Evolutionary conservation across 225 moss, liverwort and hornwort species (phyloP), one percentile per base, ranked within the genome.

Genomic region (Bryum argenteum): DNA sequence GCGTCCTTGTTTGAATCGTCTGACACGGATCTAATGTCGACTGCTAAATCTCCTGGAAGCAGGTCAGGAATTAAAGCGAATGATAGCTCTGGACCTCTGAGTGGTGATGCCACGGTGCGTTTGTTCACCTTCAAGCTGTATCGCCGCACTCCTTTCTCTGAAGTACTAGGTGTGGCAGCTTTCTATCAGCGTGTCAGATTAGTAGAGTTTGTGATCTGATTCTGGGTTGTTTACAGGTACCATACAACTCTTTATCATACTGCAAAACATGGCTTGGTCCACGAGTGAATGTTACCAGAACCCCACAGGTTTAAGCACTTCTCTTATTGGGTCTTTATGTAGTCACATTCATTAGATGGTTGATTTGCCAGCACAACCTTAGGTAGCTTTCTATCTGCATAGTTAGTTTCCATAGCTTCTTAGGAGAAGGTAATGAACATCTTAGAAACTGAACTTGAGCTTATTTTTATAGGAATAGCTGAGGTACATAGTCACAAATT

Each of bases 211-310:
- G 62, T 75, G 43, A 61, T 39, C 66, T 63, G 52, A 53, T 71
- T 73, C 41, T 82, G 63, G 44, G 54, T 69, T 71, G 69, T 62
- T 67, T 37, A 68, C 87, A 96, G 91, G 98, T 98, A 51, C 89
- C 98, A 18, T 98, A 94, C 64, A 86, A 98, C 78, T 98, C 94
- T 40, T 79, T 98, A 43, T 89, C 98, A 13, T 91, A 75, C 69
- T 98, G 98, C 83, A 94, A 98, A 76, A 92, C 88, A 65, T 98
- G 98, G 98, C 89, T 98, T 17, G 98, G 98, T 69, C 65, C 92
- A 43, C 83, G 68, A 74, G 94, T 98, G 40, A 98, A 98, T 57
- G 90, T 98, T 48, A 94, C 98, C 14, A 85, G 98, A 78, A 91
- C 91, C 56, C 98, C 98, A 61, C 97, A 97, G 91, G 95, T 95